Evolutionary conservation across 208 protist species (phyloP).

Genomic region (Leishmania aethiopica): DNA sequence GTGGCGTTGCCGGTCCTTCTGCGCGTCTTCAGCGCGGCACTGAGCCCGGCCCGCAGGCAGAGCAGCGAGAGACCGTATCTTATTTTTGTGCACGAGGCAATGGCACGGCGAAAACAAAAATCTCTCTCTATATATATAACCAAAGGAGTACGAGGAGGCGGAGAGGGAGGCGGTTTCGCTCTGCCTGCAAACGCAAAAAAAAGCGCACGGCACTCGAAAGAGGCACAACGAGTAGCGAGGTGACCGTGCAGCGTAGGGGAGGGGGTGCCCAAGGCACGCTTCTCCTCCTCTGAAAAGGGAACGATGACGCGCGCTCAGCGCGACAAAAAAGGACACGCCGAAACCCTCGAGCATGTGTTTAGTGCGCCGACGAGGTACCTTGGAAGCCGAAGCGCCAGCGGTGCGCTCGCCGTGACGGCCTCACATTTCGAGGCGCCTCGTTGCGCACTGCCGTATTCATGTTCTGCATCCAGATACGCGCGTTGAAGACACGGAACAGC

Average conservation of each 20-base stretch:
- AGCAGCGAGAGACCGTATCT: not conserved
- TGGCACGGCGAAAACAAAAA: not conserved
- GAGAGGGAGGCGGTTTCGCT: not conserved
- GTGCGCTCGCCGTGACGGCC: conserved; percentile 11
- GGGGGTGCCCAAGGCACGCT: not conserved
- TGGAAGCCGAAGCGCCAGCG: not conserved
- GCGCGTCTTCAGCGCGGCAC: not conserved
- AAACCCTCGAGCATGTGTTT: not conserved
- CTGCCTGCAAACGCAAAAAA: not conserved
- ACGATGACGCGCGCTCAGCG: too few relatives aligned
- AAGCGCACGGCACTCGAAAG: too few relatives aligned
- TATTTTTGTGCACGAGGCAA: not conserved
- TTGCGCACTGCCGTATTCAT: conserved; percentile 60
- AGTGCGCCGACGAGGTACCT: not conserved
- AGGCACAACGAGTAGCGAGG: not conserved
- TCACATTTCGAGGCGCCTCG: conserved; percentile 35
- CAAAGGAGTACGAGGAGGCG: not conserved
- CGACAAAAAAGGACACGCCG: not conserved
- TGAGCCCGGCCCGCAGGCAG: not conserved
- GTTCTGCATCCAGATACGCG: conserved; percentile 92
- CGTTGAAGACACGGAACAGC: conserved; percentile 82
- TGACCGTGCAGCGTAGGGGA: not conserved
- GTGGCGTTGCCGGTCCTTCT: not conserved
- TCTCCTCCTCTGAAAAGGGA: not conserved
- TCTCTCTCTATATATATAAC: not conserved